Base-by-base conservation (phyloP, 768 basidiomycete species). In the Amanita rimosa region DNA sequence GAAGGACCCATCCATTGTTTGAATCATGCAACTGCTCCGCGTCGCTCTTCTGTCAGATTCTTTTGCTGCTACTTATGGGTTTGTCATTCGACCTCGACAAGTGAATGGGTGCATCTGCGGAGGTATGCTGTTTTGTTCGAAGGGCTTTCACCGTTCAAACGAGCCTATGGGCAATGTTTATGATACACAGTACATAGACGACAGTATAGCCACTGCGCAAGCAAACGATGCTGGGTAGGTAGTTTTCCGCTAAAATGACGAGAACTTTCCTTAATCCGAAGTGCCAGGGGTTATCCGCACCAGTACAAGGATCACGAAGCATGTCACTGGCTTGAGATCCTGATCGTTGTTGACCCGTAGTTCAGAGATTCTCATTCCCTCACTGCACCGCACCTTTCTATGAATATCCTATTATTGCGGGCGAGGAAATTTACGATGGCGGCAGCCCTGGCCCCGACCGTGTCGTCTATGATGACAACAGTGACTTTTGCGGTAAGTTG, bases 391-490 rank as follows among this genome's bases (percentile, higher is more conserved):
- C 55, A 5, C 58, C 57, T 3, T 60, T 59, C 51, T 64, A 52
- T 38, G 60, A 62, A 48, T 64, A 50, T 37, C 63, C 61, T 22
- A 54, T 62, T 8, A 42, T 55, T 45, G 54, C 52, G 10, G 59
- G 57, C 14, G 48, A 47, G 3, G 53, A 51, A 11, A 11, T 22
- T 6, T 62, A 60, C 41, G 54, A 39, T 16, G 55, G 62, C 21
- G 59, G 58, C 29, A 63, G 59, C 40, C 61, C 60, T 1, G 63
- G 60, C 16, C 56, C 60, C 13, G 58, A 64, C 44, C 59, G 60
- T n/a, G 63, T 62, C 33, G 60, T 63, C 38, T 64, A 60, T 44
- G 59, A 64, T 55, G 31, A 53, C 22, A 46, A 35, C 38, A 55
- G 52, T 31, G 40, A 58, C 31, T 50, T 62, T 44, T 64, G 62